Base-by-base conservation (phyloP, 2,329 filamentous ascomycete species). In the Aspergillus jensenii region DNA sequence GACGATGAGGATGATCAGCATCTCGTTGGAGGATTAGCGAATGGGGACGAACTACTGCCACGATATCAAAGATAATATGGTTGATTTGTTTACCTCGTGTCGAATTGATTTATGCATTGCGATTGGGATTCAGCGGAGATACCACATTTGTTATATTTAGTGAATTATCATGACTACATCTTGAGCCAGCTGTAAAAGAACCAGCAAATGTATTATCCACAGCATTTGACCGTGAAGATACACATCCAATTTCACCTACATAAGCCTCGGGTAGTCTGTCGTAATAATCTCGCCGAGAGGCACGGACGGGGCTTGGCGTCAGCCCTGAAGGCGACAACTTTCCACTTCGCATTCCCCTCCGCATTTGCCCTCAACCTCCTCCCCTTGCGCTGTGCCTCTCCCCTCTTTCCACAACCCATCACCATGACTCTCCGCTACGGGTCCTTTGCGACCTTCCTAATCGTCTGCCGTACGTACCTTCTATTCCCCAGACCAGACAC, bases 391-490 rank as follows among this genome's bases (percentile, higher is more conserved):
- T n/a, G 9, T 23, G 9, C 27, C 41, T 19, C 47, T 25, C 27
- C 39, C 39, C 17, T 43, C 44, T 47, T 27, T 47, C 15, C 46
- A 35, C n/a, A 27, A 40, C 23, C 37, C 19, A 37, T 23, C 56
- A 59, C 19, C 37, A 78, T 77, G 75, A 70, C 72, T 45, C 68
- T 74, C 58, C 68, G 68, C 58, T 73, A 67, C 49, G 79, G 81
- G 69, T 91, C 91, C 50, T 99, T 99, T 75, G 92, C 93, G 76
- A 97, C 95, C 47, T 97, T 96, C 74, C 88, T 99, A 77, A 97
- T 99, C 73, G 88, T 98, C 66, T 93, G 91, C 65, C 92, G 93
- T 97, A 84, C 74, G 91, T 56, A 27, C 21, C 31, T 17, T 12
- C 45, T 52, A 41, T 5, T 39, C 15, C 11, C 52, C 43, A 51